Evolutionary conservation across 805 yeast species (phyloP).

Genomic region (Tanozyma kutaoensis): DNA sequence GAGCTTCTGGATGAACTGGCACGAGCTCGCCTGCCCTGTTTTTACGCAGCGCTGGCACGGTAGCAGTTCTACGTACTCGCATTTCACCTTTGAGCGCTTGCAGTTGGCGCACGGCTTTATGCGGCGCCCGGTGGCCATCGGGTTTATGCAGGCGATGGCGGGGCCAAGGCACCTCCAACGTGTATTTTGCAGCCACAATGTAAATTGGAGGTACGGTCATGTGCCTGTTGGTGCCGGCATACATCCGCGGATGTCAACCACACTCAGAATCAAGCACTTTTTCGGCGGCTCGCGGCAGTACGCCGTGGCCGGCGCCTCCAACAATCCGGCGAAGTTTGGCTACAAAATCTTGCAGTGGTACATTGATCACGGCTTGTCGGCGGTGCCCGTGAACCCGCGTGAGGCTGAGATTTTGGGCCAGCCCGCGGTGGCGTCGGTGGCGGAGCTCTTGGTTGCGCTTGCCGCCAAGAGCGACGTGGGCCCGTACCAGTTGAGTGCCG

Average conservation of each 20-base stretch:
- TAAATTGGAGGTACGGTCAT: too few relatives aligned
- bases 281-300: conserved; percentile 40
- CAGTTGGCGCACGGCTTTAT: conserved; percentile 55
- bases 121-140: conserved; percentile 22
- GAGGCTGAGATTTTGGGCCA: conserved; percentile 32
- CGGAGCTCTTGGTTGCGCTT: conserved; percentile 12
- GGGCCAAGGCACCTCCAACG: neutral
- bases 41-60: conserved; percentile 49
- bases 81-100: conserved; percentile 48
- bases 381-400: conserved; percentile 53
- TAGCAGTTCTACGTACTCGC: conserved; percentile 32
- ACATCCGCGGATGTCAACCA: conserved; percentile 31
- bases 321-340: conserved; percentile 53
- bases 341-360: conserved; percentile 63
- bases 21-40: conserved; percentile 29
- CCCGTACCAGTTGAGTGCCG: conserved; percentile 10
- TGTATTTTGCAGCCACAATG: neutral
- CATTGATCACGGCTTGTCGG: conserved; percentile 38
- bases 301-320: conserved; percentile 63
- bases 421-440: conserved; percentile 19
- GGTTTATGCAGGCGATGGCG: neutral
- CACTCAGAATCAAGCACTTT: conserved; percentile 25
- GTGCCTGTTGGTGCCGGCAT: neutral
- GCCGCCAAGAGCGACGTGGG: conserved; percentile 7
- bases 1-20: conserved; percentile 43